phyloP scores from a whole-genome alignment of 331 rosid species.

The Malus hybrid region DNA sequence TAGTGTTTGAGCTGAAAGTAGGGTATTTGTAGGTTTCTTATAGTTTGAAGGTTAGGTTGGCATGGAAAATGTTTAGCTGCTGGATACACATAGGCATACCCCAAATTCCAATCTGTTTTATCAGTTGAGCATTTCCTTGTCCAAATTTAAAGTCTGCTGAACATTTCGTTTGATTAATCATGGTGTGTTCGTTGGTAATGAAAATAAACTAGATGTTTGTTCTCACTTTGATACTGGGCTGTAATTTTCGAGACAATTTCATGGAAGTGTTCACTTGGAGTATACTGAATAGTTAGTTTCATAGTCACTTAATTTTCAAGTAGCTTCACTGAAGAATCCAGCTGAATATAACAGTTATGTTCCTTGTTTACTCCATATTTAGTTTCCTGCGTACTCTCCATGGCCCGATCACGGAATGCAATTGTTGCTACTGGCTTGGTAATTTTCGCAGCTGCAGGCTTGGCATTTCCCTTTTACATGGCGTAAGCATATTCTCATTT shows the following conservation, averaged over 20 bases:
- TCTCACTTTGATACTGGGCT: not conserved
- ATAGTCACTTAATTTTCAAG: not conserved
- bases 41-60: not conserved
- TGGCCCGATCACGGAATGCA: conserved; percentile 58
- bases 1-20: not conserved
- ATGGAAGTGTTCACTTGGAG: not conserved
- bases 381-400: conserved; percentile 6
- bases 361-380: not conserved
- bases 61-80: not conserved
- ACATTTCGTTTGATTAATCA: not conserved
- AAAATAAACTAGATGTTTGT: not conserved
- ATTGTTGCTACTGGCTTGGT: conserved; percentile 62
- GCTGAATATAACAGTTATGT: not conserved
- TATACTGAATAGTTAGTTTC: not conserved
- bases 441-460: conserved; percentile 59
- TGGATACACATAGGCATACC: not conserved
- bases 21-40: not conserved
- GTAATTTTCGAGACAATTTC: not conserved
- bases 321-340: not conserved
- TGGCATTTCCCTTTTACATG: conserved; percentile 98
- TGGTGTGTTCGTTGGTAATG: not conserved
- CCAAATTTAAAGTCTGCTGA: not conserved
- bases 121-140: not conserved
- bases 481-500: conserved; percentile 46
- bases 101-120: not conserved